Evolutionary conservation across 441 rosid genomes (phyloP), one percentile per base, ranked within the genome.

Genomic region (Pelargonium cotyledonis): DNA sequence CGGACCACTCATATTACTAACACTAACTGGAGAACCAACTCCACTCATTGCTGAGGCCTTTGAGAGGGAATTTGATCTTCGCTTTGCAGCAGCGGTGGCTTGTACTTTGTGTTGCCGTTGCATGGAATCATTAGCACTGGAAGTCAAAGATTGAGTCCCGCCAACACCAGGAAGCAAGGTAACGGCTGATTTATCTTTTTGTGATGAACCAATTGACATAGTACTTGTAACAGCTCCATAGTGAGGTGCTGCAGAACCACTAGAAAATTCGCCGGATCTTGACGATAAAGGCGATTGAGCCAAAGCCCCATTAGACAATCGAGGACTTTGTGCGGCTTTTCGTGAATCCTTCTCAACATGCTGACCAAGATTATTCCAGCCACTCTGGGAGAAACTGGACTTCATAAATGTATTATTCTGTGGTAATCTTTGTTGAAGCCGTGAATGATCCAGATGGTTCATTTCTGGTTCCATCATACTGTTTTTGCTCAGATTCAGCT

Each of bases 181-280:
- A 53, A 86, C 83, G 40, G 69, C 82, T 53, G 81, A 80, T 85
- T 86, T 95, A 61, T 95, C 98, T 84, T 87, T 91, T 68, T 85
- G 94, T 19, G 88, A 79, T 68, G 90, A 72, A 23, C 88, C 90
- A 79, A 81, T 73, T 18, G 83, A 73, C 63, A 79, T 63, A 72
- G 71, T 75, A 41, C 79, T 79, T 71, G 93, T 80, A 73, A 77
- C 82, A 60, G 83, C 88, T 74, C 93, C 98, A 77, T 86, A 88
- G 78, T 89, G 90, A 69, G 79, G 82, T 65, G 93, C 98, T 23
- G 84, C 85, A 31, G 99, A 92, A 73, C 97, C 90, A 77, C 86
- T 86, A 46, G 99, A 95, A 76, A 92, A 89, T 73, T 95, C 98
- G 65, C 98, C 99, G 71, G 99, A 92, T 83, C 86, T 95, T 68